A percentile compares a stretch with the other conserved stretches of the same genome.
Evolutionary conservation across 2,329 filamentous ascomycete species (phyloP).

Genomic region (Cercospora beticola): DNA sequence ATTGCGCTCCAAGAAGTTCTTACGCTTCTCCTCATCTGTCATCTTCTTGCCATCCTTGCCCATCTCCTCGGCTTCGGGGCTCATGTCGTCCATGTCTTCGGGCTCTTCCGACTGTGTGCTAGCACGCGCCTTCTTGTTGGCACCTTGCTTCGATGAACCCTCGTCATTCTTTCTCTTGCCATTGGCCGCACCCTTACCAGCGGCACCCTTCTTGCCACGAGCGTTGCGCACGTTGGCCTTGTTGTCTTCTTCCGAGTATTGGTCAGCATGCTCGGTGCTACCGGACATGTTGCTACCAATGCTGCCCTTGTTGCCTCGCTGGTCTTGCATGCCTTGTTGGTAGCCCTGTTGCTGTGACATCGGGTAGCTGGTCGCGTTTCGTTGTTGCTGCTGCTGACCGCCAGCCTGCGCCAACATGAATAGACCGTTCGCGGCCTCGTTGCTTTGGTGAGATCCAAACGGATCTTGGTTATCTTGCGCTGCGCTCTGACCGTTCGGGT

Average conservation of each 20-base stretch:
- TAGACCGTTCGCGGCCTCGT: slow-evolving; percentile 91
- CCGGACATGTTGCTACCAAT: slow-evolving; percentile 61
- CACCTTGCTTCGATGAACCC: slow-evolving; percentile 61
- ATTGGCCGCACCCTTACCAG: slow-evolving; percentile 54
- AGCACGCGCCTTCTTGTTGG: slow-evolving; percentile 71
- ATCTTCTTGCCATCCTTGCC: slow-evolving; percentile 72
- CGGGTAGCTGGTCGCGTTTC: slow-evolving; percentile 50
- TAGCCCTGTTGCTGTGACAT: slow-evolving; percentile 47
- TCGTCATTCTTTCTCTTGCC: slow-evolving; percentile 80
- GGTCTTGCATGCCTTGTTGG: slow-evolving; percentile 44
- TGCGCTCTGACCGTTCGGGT: slow-evolving; percentile 50
- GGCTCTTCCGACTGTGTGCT: slow-evolving; percentile 52
- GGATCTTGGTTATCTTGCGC: slow-evolving; percentile 55
- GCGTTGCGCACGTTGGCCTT: slow-evolving; percentile 61
- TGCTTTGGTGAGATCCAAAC: slow-evolving; percentile 84
- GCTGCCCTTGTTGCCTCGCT: slow-evolving; percentile 44
- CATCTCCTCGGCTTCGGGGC: slow-evolving; percentile 44
- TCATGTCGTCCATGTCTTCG: slow-evolving; percentile 55
- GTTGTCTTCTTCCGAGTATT: slow-evolving; percentile 69
- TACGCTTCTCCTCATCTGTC: slow-evolving; percentile 97
- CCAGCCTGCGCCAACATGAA: slow-evolving; percentile 81
- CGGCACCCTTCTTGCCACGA: slow-evolving; percentile 66
- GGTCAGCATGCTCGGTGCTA: slow-evolving; percentile 52
- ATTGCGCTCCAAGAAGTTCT: slow-evolving; percentile 96
- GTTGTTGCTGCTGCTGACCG: slow-evolving; percentile 45